Conservation (phyloP, 805 yeast genomes). For the Metschnikowia cerradonensis region DNA sequence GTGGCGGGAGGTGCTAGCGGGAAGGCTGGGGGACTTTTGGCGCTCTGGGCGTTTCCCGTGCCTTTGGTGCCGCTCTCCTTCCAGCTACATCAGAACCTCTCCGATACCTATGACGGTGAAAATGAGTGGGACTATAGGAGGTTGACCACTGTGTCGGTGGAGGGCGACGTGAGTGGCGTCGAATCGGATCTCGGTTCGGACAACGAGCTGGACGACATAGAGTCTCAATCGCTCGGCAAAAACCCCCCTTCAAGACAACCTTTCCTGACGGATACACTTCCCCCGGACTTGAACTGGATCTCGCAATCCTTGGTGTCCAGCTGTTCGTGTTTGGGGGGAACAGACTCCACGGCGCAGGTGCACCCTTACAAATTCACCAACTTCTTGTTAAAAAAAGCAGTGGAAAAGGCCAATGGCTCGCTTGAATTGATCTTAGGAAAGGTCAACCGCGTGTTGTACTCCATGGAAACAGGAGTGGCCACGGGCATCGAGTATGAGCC, state of each 20-base stretch:
- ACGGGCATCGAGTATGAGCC: conserved; percentile 68
- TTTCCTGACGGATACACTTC: conserved; percentile 36
- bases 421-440: conserved; percentile 85
- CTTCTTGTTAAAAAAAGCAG: conserved; percentile 71
- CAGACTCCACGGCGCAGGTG: conserved; percentile 90
- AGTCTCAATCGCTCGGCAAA: background rate
- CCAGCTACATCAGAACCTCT: conserved; percentile 75
- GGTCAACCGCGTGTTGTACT: conserved; percentile 62
- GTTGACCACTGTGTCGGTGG: conserved; percentile 79
- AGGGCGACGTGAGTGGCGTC: conserved; percentile 62
- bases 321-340: conserved; percentile 79
- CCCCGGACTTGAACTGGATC: conserved; percentile 75
- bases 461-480: conserved; percentile 62
- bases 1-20: conserved; percentile 98
- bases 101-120: conserved; percentile 77
- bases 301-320: conserved; percentile 56
- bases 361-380: conserved; percentile 95
- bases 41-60: conserved; percentile 96
- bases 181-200: conserved; percentile 17
- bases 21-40: conserved; percentile 93
- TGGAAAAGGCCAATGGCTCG: conserved; percentile 61
- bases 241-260: conserved; percentile 37
- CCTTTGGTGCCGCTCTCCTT: conserved; percentile 89
- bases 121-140: conserved; percentile 91
- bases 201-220: background rate